phyloP scores from a whole-genome alignment of 257 asterid genomes.

The Prunella vulgaris region DNA sequence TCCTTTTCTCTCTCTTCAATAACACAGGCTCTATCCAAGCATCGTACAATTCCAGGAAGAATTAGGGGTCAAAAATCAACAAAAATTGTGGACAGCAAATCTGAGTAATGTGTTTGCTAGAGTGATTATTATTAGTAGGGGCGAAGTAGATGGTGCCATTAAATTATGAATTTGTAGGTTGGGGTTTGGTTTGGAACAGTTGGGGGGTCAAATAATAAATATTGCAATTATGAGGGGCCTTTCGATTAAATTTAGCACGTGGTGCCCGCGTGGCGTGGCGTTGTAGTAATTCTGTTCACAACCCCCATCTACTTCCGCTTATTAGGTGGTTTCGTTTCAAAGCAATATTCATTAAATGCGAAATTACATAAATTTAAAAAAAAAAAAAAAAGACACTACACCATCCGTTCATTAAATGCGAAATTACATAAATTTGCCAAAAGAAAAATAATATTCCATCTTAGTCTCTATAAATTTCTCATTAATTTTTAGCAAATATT shows the following conservation, averaged over 20 bases:
- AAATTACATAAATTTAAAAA: too few relatives aligned
- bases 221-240: conserved; percentile 16
- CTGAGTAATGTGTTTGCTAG: conserved; percentile 18
- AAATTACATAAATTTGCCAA: too few relatives aligned
- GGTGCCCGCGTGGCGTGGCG: conserved; percentile 33
- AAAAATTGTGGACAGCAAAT: conserved; percentile 30
- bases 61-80: neutral
- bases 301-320: conserved; percentile 35
- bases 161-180: conserved; percentile 22
- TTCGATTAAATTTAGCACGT: conserved; percentile 33
- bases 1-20: conserved; percentile 17
- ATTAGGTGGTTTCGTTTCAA: neutral
- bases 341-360: neutral
- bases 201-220: conserved; percentile 36
- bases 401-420: too few relatives aligned
- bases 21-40: conserved; percentile 22
- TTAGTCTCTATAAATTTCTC: too few relatives aligned
- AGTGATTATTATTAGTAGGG: conserved; percentile 14
- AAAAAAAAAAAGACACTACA: too few relatives aligned
- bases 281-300: conserved; percentile 19
- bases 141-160: conserved; percentile 32
- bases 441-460: too few relatives aligned
- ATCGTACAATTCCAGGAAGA: conserved; percentile 19
- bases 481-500: too few relatives aligned
- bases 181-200: conserved; percentile 66